A percentile compares a stretch with the other conserved stretches of the same genome.
These are phyloP conservation scores for Aspergillus jensenii DNA, from an alignment of 2,329 filamentous ascomycete genomes.

Conservation along the genomic window DNA sequence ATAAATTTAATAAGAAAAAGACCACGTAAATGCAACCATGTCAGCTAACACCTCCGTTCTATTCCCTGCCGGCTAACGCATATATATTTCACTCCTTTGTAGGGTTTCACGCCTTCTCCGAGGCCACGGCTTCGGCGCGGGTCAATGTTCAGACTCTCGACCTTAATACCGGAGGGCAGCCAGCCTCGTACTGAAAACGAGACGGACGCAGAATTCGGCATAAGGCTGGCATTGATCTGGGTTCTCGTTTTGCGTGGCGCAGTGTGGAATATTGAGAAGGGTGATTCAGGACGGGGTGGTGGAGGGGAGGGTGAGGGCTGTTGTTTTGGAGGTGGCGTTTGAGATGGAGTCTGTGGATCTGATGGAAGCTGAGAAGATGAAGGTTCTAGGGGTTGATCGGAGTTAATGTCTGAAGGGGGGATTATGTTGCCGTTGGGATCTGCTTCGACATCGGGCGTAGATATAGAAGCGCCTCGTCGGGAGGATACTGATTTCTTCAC, in stretches of 20 bases:
- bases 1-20: neutral
- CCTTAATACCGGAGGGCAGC: slow-evolving; percentile 64
- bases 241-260: slow-evolving; percentile 38
- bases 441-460: slow-evolving; percentile 10
- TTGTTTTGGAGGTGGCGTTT: slow-evolving; percentile 18
- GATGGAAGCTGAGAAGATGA: slow-evolving; percentile 10
- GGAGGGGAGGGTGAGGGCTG: slow-evolving; percentile 7
- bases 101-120: slow-evolving; percentile 85
- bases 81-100: slow-evolving; percentile 97
- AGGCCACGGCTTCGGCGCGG: slow-evolving; percentile 80
- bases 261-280: slow-evolving; percentile 24
- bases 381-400: slow-evolving; percentile 12
- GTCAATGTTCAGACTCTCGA: slow-evolving; percentile 62
- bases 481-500: slow-evolving; percentile 29
- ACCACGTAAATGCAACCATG: slow-evolving; percentile 5
- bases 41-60: slow-evolving; percentile 37
- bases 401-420: slow-evolving; percentile 6
- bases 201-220: slow-evolving; percentile 75
- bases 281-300: slow-evolving; percentile 12
- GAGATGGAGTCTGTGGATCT: slow-evolving; percentile 22
- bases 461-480: slow-evolving; percentile 16
- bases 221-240: slow-evolving; percentile 71
- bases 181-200: slow-evolving; percentile 64
- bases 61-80: slow-evolving; percentile 64
- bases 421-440: slow-evolving; percentile 6